Evolutionary conservation across 1,284 basidiomycete species (phyloP), one percentile per base, ranked within the genome.

Genomic region (Apiotrichum gamsii): DNA sequence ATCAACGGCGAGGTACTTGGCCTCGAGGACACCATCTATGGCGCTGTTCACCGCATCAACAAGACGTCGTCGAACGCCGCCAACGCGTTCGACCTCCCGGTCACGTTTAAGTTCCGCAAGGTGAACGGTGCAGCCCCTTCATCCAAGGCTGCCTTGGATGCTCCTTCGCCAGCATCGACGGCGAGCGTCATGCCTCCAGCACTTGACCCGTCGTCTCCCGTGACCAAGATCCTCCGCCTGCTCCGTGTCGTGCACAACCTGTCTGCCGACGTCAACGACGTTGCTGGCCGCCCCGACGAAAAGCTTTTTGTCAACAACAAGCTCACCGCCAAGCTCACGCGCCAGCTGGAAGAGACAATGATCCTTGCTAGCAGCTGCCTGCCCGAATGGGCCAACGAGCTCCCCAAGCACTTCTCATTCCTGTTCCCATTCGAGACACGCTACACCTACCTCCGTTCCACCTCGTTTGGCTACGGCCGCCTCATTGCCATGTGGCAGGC

Each of bases 281-380:
- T 43, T 16, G 42, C 39, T 19, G 51, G 55, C 15, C 29, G 51
- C 35, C 39, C 46, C 32, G 71, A 82, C 10, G 88, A 91, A 52
- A 81, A 84, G 1, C 80, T 87, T 0, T 98, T 98, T 65, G 83
- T 98, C 58, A 99, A 98, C 72, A 96, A 96, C 76, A 97, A 98
- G 74, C 76, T 99, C 37, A 93, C 91, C 1, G 95, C 95, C 19
- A 98, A 99, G 72, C 79, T 99, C 30, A 93, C 90, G n/a, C 81
- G 95, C 32, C 95, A 98, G 69, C 72, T 99, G 30, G 94, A 98
- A 61, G 95, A 99, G 70, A 90, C 90, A 0, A 95, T 98, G 89
- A 94, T 99, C 56, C 87, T 98, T 32, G 95, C 94, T 45, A 90
- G 93, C 59, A 87, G 87, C 33, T 97, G 93, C 71, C 75, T 98